phyloP scores from a whole-genome alignment of 768 basidiomycete species.

The Termitomyces sp. region DNA sequence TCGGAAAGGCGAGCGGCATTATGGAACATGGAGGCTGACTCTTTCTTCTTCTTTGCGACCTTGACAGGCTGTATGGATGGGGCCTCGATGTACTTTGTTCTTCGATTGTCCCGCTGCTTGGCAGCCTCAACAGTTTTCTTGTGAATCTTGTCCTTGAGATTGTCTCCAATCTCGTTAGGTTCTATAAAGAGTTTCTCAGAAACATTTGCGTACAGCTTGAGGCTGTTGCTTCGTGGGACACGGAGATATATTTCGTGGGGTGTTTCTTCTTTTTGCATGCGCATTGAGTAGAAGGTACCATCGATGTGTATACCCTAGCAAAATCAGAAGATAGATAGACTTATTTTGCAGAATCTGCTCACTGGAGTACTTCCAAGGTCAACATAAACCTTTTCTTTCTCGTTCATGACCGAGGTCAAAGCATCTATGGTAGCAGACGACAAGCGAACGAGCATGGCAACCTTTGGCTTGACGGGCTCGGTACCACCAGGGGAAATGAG shows the following conservation, averaged over 20 bases:
- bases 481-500: slow-evolving; percentile 53
- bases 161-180: slow-evolving; percentile 46
- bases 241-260: slow-evolving; percentile 76
- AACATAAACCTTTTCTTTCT: slow-evolving; percentile 47
- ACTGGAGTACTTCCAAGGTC: slow-evolving; percentile 64
- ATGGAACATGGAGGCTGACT: slow-evolving; percentile 33
- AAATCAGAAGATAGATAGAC: slow-evolving; percentile 4
- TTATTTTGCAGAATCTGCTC: slow-evolving; percentile 21
- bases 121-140: slow-evolving; percentile 44
- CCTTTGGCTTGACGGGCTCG: slow-evolving; percentile 59
- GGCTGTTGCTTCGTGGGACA: slow-evolving; percentile 30
- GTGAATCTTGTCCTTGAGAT: slow-evolving; percentile 43
- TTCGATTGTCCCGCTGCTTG: slow-evolving; percentile 37
- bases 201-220: slow-evolving; percentile 73
- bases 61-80: slow-evolving; percentile 35
- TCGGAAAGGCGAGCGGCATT: slow-evolving; percentile 31
- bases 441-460: slow-evolving; percentile 75
- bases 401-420: slow-evolving; percentile 42
- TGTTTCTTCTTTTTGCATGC: slow-evolving; percentile 45
- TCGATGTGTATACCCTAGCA: slow-evolving; percentile 65
- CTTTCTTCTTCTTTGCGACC: slow-evolving; percentile 38
- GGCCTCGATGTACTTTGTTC: slow-evolving; percentile 49
- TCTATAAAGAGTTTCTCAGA: slow-evolving; percentile 71
- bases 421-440: slow-evolving; percentile 70
- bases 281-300: slow-evolving; percentile 60